Base-by-base conservation (phyloP, 768 basidiomycete species). In the Lactifluus volemus region DNA sequence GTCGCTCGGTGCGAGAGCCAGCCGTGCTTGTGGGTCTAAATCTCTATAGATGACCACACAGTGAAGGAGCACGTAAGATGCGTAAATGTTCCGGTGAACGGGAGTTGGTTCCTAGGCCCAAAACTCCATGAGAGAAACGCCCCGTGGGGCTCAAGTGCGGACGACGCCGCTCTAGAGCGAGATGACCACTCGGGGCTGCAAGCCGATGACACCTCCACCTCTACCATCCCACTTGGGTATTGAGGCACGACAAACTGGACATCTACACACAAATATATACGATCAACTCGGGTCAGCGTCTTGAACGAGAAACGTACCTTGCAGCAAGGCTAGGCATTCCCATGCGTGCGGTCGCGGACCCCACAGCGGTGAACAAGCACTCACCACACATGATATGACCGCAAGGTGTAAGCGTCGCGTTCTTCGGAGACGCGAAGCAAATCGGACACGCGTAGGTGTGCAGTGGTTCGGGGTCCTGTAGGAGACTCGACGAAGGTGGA, bases 341-440 rank as follows among this genome's bases (percentile, higher is more conserved):
- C 53, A 61, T 65, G 15, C 65, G 63, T 21, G 34, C 53, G 11
- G 50, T 42, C 3, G 65, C 63, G 8, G 65, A 42, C 21, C 59
- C 64, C 15, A 66, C 60, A 0, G 65, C 65, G 2, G 65, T 65
- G 45, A 66, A 65, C 41, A 66, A 44, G 47, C 65, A 66, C 48
- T 66, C 65, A 17, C 65, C 65, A 39, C 65, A 66, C 56, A 66
- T 51, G 17, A 65, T 66, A 55, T 66, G 65, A 15, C 65, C 65
- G n/a, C 65, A 66, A 14, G 65, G 65, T 25, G 65, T 66, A 50
- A 66, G 59, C 19, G 65, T 66, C 32, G 65, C 63, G 11, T 65
- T 65, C 9, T 53, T 55, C 6, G 65, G 65, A 25, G 65, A 60
- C 17, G 59, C 54, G 34, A 66, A 61, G 41, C 65, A 66, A 41